Conservation (phyloP, 2,329 filamentous ascomycete species). For the Aspergillus vadensis region DNA sequence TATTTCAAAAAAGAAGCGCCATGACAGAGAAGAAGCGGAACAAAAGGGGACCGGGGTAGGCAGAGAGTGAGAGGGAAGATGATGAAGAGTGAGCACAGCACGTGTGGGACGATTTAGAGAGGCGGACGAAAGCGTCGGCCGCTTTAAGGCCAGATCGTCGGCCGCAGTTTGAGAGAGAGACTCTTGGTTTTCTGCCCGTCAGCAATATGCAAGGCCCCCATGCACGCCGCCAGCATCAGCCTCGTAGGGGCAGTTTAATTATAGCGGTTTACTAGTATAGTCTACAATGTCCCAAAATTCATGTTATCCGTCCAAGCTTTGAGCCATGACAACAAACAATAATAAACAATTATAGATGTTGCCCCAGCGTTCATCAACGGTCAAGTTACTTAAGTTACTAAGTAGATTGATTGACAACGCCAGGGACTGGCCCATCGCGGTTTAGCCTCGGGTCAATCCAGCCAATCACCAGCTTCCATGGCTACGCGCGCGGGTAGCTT, state of each 20-base stretch:
- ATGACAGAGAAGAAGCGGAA: conserved; percentile 32
- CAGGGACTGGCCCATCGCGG: background rate
- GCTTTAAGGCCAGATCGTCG: conserved; percentile 42
- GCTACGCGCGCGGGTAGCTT: conserved; percentile 14
- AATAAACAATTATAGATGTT: background rate
- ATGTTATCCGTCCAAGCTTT: background rate
- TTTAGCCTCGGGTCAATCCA: background rate
- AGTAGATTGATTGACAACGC: background rate
- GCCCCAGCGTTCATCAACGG: conserved; percentile 1
- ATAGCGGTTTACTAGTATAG: background rate
- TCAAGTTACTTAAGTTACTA: background rate
- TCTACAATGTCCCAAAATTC: background rate
- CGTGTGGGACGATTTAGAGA: conserved; percentile 31
- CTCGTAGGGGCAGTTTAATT: background rate
- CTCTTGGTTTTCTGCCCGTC: background rate
- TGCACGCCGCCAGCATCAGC: background rate
- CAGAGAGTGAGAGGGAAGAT: conserved; percentile 8
- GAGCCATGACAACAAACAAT: background rate
- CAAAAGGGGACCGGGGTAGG: conserved; percentile 18
- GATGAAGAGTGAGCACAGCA: conserved; percentile 25
- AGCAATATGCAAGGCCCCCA: background rate
- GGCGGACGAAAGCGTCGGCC: conserved; percentile 32
- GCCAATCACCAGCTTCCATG: conserved; percentile 12
- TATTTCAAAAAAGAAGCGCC: conserved; percentile 31
- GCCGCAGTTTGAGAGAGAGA: conserved; percentile 19